Base-by-base conservation (phyloP, 441 rosid genomes). In the Erodium texanum region DNA sequence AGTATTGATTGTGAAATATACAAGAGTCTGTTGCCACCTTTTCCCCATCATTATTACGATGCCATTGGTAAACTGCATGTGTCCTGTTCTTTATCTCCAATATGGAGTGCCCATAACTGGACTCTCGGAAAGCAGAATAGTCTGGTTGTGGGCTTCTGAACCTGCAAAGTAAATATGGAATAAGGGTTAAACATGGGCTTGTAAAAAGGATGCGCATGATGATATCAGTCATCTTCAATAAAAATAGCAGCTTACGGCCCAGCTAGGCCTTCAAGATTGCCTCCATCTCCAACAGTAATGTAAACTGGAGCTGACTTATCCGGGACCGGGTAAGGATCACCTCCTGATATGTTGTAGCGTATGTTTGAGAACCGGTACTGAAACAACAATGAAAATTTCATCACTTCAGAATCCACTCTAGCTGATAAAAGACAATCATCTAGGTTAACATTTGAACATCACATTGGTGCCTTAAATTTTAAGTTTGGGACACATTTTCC, bases 71-170 rank as follows among this genome's bases (percentile, higher is more conserved):
- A 62, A 88, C 50, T 45, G 88, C 94, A 68, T 84, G 94, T n/a
- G 91, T 83, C 80, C 85, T 79, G 78, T 88, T 86, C 72, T 70
- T 80, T 50, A 86, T 85, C 16, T 88, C 89, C 75, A 88, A 76
- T 14, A 82, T 69, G 1, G 95, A 89, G 62, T 86, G 98, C 48
- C 92, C 88, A 45, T 86, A 90, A 71, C 94, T 93, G 23, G 97
- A 88, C 75, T 93, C 97, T 5, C 97, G 77, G 66, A 80, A 90
- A 0, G 98, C 96, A 19, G 98, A 93, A 67, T 93, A 89, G 32
- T 81, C 82, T 0, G 96, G 96, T 62, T 90, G 97, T 0, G 92
- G 91, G 52, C 85, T 83, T 65, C 74, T 74, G 66, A 83, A 93
- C 75, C 94, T 90, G 76, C 62, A 76, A 14, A 59, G 27, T 23